Evolutionary conservation across 805 yeast genomes (phyloP), one percentile per base, ranked within the genome.

Genomic region (Nakazawaea sp.): DNA sequence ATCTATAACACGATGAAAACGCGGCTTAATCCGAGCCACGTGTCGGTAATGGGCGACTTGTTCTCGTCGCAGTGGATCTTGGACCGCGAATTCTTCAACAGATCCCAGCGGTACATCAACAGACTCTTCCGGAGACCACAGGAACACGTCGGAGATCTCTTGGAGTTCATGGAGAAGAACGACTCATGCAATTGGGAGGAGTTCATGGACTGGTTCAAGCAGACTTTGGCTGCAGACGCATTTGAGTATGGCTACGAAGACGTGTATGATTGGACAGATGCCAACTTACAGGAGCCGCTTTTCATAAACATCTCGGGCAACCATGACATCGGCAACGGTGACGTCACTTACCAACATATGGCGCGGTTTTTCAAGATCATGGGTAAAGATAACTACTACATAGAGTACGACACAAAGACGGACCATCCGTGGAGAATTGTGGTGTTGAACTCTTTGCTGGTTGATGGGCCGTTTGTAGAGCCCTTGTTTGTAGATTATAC

Each of bases 321-420:
- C 55, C 98, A 92, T 55, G 98, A 92, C 56, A 78, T 90, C 33
- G 98, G 98, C 0, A 90, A 92, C 55, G 97, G 97, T 1, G 98
- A 92, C 58, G 86, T 94, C 28, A 88, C 96, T 0, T 78, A 79
- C 64, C 96, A 86, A 50, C 95, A 94, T 50, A 75, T 87, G 77
- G 75, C 85, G 1, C 67, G 98, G 46, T 92, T 77, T 61, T 69
- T 68, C 38, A 62, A 63, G 27, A 61, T 82, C 20, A 92, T 83
- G 59, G 98, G 98, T 24, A 75, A 78, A 48, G 86, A 87, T 50
- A 90, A 90, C 58, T 90, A 68, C 53, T 86, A 85, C 62, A 74
- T 82, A 35, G 83, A 81, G 53, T 79, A 81, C 49, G 76, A 78
- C 43, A 56, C 62, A 26, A 78, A 74, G 16, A 72, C 78, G 0